These are phyloP conservation scores for Leishmania gerbilli DNA, from an alignment of 208 protist genomes.

Conservation along the genomic window DNA sequence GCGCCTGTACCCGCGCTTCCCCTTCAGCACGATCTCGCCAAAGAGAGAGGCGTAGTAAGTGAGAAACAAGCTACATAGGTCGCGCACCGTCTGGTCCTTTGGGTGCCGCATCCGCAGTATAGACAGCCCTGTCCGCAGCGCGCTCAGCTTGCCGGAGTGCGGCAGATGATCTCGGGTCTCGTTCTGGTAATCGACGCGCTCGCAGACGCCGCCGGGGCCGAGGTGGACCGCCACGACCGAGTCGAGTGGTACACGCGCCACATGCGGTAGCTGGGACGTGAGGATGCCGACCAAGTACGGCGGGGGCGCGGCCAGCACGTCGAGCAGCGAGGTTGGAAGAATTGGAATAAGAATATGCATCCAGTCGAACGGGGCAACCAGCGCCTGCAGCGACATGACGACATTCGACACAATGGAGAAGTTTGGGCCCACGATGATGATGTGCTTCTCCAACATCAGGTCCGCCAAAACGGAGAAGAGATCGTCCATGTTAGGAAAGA, in stretches of 20 bases:
- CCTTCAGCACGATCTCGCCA: conserved; percentile 59
- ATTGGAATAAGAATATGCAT: conserved; percentile 87
- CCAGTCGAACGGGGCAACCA: conserved; percentile 86
- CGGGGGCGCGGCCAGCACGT: conserved; percentile 74
- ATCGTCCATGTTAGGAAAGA: conserved; percentile 64
- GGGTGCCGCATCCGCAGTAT: conserved; percentile 58
- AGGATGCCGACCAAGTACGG: conserved; percentile 81
- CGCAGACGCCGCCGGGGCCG: conserved; percentile 51
- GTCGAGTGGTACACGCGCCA: conserved; percentile 49
- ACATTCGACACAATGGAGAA: conserved; percentile 76
- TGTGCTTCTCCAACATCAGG: conserved; percentile 74
- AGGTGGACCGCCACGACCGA: conserved; percentile 62
- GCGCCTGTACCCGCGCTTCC: conserved; percentile 32
- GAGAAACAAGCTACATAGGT: conserved; percentile 80
- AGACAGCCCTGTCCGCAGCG: conserved; percentile 60
- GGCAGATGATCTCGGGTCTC: conserved; percentile 56
- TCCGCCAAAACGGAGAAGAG: conserved; percentile 73
- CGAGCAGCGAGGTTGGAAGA: conserved; percentile 58
- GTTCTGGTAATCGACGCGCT: conserved; percentile 58
- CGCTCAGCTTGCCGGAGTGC: conserved; percentile 66
- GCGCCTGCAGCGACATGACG: conserved; percentile 79
- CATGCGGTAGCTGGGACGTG: conserved; percentile 60
- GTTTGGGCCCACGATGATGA: conserved; percentile 83
- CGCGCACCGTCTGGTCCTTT: conserved; percentile 58
- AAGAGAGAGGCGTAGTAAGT: conserved; percentile 81